These are phyloP conservation scores for Ascochyta koolunga DNA, from an alignment of 2,329 filamentous ascomycete genomes.

Conservation along the genomic window DNA sequence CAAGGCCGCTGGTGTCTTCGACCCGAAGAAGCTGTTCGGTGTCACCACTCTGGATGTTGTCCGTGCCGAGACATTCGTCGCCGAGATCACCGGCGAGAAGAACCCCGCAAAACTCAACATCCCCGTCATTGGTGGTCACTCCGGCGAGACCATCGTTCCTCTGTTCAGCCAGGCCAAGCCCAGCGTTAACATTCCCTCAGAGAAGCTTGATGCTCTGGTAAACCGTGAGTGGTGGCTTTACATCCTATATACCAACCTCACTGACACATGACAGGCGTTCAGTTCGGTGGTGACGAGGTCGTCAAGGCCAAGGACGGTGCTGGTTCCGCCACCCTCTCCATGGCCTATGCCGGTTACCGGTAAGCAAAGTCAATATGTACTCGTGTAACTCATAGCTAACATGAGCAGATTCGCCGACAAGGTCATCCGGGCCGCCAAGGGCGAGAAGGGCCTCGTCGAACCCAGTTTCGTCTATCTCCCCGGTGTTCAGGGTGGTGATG, in stretches of 20 bases:
- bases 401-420: constrained; percentile 82
- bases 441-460: constrained; percentile 91
- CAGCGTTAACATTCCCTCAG: constrained; percentile 77
- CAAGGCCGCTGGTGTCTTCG: constrained; percentile 90
- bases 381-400: constrained; percentile 15
- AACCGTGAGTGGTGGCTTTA: constrained; percentile 65
- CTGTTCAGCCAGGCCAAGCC: constrained; percentile 92
- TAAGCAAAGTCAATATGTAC: constrained; percentile 50
- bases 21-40: constrained; percentile 95
- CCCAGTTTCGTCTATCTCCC: constrained; percentile 95
- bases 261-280: constrained; percentile 63
- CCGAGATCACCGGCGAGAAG: constrained; percentile 80
- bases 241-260: background rate
- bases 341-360: constrained; percentile 96
- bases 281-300: constrained; percentile 97
- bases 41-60: constrained; percentile 99
- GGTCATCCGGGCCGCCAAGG: constrained; percentile 84
- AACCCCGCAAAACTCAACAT: constrained; percentile 83
- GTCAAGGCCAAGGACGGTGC: constrained; percentile 93
- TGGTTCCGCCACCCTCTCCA: constrained; percentile 89
- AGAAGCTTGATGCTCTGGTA: constrained; percentile 89
- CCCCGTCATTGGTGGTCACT: constrained; percentile 95
- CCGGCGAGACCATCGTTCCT: constrained; percentile 96
- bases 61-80: constrained; percentile 95
- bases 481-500: constrained; percentile 85